These are phyloP conservation scores for Raphanus hybrid DNA, from an alignment of 441 rosid genomes.

Conservation along the genomic window DNA sequence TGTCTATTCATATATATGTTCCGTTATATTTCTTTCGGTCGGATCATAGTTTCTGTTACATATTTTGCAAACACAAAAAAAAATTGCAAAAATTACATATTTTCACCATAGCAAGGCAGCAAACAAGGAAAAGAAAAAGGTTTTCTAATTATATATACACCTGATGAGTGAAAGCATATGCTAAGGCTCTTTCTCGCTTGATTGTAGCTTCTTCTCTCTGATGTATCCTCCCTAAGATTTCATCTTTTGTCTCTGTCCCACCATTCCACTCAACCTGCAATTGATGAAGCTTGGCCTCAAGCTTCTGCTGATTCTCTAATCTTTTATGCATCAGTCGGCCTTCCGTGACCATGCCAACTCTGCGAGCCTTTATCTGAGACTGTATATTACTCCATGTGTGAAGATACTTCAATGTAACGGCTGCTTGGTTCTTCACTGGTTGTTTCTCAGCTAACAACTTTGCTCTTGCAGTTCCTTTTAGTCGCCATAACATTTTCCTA, in stretches of 20 bases:
- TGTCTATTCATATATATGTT: no score
- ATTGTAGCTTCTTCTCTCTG: slow-evolving; percentile 88
- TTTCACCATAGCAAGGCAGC: neutral
- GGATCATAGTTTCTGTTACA: no score
- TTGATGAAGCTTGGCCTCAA: slow-evolving; percentile 83
- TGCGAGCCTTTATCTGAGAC: slow-evolving; percentile 68
- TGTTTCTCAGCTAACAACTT: slow-evolving; percentile 51
- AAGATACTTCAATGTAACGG: slow-evolving; percentile 61
- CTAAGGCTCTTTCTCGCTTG: slow-evolving; percentile 88
- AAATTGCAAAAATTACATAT: neutral
- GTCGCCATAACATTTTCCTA: slow-evolving; percentile 62
- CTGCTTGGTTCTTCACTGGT: slow-evolving; percentile 69
- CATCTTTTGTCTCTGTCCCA: slow-evolving; percentile 79
- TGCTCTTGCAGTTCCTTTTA: slow-evolving; percentile 69
- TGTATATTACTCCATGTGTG: slow-evolving; percentile 90
- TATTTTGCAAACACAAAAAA: no score
- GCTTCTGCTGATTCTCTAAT: slow-evolving; percentile 85
- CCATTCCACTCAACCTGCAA: slow-evolving; percentile 91
- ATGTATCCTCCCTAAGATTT: slow-evolving; percentile 68
- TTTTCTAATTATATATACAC: slow-evolving; percentile 40
- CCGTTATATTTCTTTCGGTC: no score
- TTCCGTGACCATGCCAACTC: slow-evolving; percentile 81
- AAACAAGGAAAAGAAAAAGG: neutral
- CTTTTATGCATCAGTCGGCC: slow-evolving; percentile 72
- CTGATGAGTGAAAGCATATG: slow-evolving; percentile 96